Evolutionary conservation across 1,139 yeast species (phyloP).

Genomic region (Diutina siamensis): DNA sequence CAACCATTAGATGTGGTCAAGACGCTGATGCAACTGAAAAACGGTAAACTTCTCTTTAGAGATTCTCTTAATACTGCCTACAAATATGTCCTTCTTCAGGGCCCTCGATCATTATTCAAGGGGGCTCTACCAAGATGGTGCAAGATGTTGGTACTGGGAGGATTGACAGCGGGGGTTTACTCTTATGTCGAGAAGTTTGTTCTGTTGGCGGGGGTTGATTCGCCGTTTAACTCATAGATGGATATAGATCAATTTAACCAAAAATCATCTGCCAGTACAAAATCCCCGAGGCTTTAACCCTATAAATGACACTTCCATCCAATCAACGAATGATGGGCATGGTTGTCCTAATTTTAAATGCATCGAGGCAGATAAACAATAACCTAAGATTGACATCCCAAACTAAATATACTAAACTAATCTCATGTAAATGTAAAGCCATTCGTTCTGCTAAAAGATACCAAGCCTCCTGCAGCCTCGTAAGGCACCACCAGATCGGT

Average conservation of each 20-base stretch:
- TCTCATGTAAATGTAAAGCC: too few species aligned
- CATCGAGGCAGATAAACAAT: too few species aligned
- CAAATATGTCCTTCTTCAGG: conserved; percentile 58
- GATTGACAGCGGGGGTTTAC: conserved; percentile 43
- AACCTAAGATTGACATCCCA: too few species aligned
- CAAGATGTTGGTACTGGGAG: conserved; percentile 72
- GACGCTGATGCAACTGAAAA: conserved; percentile 76
- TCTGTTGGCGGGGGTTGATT: neutral
- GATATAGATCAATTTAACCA: neutral
- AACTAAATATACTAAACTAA: too few species aligned
- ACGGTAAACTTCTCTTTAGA: conserved; percentile 48
- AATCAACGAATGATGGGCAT: too few species aligned
- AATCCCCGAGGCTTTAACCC: too few species aligned
- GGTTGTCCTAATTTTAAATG: too few species aligned
- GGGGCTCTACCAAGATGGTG: conserved; percentile 75
- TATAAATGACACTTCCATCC: too few species aligned
- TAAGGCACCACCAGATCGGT: too few species aligned
- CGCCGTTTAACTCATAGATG: neutral
- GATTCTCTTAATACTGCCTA: conserved; percentile 69
- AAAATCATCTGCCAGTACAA: too few species aligned
- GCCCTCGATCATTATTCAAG: conserved; percentile 52
- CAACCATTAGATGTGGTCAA: conserved; percentile 90
- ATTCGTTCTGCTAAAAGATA: too few species aligned
- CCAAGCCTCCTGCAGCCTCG: too few species aligned
- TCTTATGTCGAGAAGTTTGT: neutral